Evolutionary conservation across 2,329 filamentous ascomycete species (phyloP).

Genomic region (Thielaviopsis cerberus): DNA sequence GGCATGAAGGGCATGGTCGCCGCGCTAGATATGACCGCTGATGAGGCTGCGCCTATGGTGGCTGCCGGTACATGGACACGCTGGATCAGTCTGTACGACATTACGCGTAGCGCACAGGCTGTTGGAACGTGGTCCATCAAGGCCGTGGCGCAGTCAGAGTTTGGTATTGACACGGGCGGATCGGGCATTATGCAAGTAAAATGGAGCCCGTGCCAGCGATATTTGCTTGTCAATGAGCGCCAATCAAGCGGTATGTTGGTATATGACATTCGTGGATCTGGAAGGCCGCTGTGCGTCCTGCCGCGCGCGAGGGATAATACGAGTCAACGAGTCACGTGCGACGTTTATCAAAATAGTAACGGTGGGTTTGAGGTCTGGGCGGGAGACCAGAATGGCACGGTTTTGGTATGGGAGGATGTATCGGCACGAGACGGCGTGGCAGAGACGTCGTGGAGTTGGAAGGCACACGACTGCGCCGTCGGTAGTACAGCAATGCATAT

Average conservation of each 20-base stretch:
- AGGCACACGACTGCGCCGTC: constrained; percentile 28
- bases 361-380: constrained; percentile 42
- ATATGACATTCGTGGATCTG: constrained; percentile 43
- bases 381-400: constrained; percentile 33
- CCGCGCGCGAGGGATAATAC: constrained; percentile 1
- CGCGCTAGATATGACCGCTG: constrained; percentile 30
- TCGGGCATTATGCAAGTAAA: constrained; percentile 41
- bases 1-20: constrained; percentile 44
- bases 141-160: constrained; percentile 28
- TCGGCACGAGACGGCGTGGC: constrained; percentile 25
- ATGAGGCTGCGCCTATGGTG: constrained; percentile 23
- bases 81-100: constrained; percentile 43
- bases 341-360: constrained; percentile 29
- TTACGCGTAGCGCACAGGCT: constrained; percentile 33
- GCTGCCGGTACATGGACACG: constrained; percentile 47
- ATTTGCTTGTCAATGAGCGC: constrained; percentile 43
- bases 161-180: constrained; percentile 29
- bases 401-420: constrained; percentile 43
- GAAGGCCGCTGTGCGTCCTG: constrained; percentile 32
- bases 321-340: constrained; percentile 33
- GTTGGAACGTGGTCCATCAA: constrained; percentile 42
- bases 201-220: constrained; percentile 46
- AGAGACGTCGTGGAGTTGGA: constrained; percentile 31
- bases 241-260: constrained; percentile 35
- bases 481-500: constrained; percentile 32